phyloP scores from a whole-genome alignment of 2,329 filamentous ascomycete genomes.

The Fusarium sp. region DNA sequence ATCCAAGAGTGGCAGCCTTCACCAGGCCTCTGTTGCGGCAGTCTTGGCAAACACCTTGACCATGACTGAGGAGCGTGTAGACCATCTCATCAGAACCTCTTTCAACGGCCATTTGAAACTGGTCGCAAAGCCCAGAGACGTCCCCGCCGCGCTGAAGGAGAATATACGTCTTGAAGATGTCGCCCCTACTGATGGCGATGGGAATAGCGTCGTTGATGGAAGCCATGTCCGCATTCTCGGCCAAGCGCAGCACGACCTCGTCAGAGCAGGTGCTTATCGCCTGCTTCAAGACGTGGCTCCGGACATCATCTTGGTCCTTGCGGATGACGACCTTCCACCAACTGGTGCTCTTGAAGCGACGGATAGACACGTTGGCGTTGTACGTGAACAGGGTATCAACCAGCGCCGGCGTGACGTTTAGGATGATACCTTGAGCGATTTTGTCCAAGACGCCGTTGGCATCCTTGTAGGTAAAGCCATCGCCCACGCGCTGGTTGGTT shows the following conservation, averaged over 20 bases:
- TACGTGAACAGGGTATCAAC: background rate
- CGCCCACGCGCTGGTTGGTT: background rate
- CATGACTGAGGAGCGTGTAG: background rate
- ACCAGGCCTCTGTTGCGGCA: background rate
- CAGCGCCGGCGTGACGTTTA: background rate
- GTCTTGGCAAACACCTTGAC: background rate
- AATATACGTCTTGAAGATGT: constrained; percentile 13
- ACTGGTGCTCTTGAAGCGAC: background rate
- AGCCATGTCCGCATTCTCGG: constrained; percentile 8
- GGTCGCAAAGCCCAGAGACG: background rate
- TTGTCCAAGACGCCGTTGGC: background rate
- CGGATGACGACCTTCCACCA: background rate
- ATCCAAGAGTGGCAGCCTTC: background rate
- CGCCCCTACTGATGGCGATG: constrained; percentile 9
- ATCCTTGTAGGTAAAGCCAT: background rate
- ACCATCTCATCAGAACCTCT: background rate
- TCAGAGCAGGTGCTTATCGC: background rate
- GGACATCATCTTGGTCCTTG: background rate
- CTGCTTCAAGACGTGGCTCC: background rate
- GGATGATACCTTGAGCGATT: background rate
- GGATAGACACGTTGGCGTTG: background rate
- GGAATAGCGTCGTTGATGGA: constrained; percentile 16
- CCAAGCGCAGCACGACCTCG: background rate
- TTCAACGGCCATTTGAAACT: background rate
- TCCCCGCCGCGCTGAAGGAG: constrained; percentile 5